These are phyloP conservation scores for Pisolithus albus DNA, from an alignment of 768 basidiomycete species.

Conservation along the genomic window DNA sequence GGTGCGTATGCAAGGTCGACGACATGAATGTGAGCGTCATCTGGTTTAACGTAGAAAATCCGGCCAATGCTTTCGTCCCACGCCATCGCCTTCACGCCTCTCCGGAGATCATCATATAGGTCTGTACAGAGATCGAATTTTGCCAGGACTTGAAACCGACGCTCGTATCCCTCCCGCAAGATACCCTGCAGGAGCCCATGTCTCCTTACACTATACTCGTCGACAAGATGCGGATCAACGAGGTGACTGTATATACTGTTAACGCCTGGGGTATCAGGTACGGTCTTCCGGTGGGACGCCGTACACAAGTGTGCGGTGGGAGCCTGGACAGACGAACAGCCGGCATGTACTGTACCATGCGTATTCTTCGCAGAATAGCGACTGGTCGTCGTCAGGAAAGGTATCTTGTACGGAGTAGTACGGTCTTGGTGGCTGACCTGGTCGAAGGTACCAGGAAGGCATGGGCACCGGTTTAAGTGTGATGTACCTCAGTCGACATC, in stretches of 20 bases:
- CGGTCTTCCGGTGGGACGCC: conserved; percentile 20
- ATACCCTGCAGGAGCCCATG: conserved; percentile 17
- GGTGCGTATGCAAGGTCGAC: conserved; percentile 42
- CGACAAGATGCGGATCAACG: conserved; percentile 32
- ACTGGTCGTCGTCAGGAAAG: conserved; percentile 18
- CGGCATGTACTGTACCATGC: conserved; percentile 18
- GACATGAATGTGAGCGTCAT: conserved; percentile 36
- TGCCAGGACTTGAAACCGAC: conserved; percentile 19
- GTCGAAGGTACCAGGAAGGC: conserved; percentile 10
- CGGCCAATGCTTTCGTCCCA: conserved; percentile 66
- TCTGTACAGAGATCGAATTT: conserved; percentile 17
- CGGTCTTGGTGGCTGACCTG: conserved; percentile 18
- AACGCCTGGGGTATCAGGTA: conserved; percentile 20
- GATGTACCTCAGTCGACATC: conserved; percentile 25
- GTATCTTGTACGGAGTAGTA: conserved; percentile 26
- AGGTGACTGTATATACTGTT: conserved; percentile 27
- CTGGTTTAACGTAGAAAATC: conserved; percentile 43
- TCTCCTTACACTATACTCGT: conserved; percentile 15
- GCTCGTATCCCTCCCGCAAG: conserved; percentile 11
- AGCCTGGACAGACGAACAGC: conserved; percentile 27
- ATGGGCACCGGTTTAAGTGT: conserved; percentile 22
- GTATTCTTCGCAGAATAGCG: conserved; percentile 22
- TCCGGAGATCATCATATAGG: conserved; percentile 11
- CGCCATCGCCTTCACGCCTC: conserved; percentile 42
- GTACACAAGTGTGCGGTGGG: conserved; percentile 28